These are phyloP conservation scores for Borealophlyctis nickersoniae DNA, from an alignment of 192 early-diverging fungal genomes.

Conservation along the genomic window DNA sequence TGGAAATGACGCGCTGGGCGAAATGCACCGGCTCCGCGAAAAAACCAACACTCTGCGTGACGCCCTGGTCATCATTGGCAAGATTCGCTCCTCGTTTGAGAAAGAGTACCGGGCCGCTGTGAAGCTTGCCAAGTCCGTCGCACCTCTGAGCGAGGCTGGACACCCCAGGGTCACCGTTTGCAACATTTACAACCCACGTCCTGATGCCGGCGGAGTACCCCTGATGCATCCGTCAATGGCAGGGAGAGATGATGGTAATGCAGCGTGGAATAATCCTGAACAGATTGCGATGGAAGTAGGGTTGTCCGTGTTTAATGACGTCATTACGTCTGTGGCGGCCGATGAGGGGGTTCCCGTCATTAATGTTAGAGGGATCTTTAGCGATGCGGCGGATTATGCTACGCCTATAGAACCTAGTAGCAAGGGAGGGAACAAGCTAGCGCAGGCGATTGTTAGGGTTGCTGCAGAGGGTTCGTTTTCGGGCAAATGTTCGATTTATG, in stretches of 20 bases:
- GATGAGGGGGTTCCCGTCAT: not conserved
- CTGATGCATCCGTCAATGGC: not conserved
- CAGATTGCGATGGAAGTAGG: constrained; percentile 1
- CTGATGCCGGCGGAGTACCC: not conserved
- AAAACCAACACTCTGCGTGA: not conserved
- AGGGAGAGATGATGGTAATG: not conserved
- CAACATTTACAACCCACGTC: not conserved
- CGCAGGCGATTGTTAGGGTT: not conserved
- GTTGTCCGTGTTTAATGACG: not conserved
- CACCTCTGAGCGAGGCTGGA: not conserved
- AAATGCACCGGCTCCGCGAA: not conserved
- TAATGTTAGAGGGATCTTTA: not conserved
- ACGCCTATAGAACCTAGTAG: not conserved
- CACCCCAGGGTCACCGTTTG: not conserved
- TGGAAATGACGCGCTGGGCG: not conserved
- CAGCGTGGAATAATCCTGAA: not conserved
- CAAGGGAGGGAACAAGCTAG: not conserved
- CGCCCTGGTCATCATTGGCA: not conserved
- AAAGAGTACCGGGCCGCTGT: not conserved
- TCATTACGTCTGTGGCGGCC: not conserved
- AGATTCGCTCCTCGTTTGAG: not conserved
- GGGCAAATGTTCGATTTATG: not conserved
- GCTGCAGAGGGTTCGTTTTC: not conserved
- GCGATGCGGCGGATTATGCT: not conserved
- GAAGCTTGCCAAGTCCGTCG: not conserved